Base-by-base conservation (phyloP, 1,284 basidiomycete genomes). In the Leccinum pachyderme region DNA sequence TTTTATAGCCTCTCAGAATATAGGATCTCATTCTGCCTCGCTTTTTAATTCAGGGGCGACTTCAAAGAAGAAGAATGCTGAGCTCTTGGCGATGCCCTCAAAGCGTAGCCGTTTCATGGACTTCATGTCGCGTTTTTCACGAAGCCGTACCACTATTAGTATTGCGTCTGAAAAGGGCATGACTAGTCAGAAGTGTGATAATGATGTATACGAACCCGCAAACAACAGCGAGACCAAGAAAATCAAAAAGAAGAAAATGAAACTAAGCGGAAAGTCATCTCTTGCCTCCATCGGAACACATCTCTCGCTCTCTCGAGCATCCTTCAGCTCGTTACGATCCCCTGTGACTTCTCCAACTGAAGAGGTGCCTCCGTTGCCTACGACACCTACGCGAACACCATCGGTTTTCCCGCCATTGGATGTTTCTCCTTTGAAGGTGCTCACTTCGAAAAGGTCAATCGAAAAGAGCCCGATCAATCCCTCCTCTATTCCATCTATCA, bases 51-150 rank as follows among this genome's bases (percentile, higher is more conserved):
- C 58, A 5, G 55, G 47, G 24, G 51, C 56, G 0, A 41, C 57
- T 0, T 51, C 18, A 24, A 49, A 53, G 35, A 49, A 47, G 0
- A 67, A 55, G 25, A 64, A 65, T 15, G 44, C 51, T 32, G 69
- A 66, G 52, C 4, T 12, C 4, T 5, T 52, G 5, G 71, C 63
- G 49, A 58, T 59, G 0, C 62, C 66, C 6, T 63, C 56, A 35
- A 72, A 72, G 43, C 67, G 71, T 7, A 29, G 60, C 0, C 68
- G 68, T 25, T 70, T 69, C 41, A 66, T 72, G 32, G 68, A 58
- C 46, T 59, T 69, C 48, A 66, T 69, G 4, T 69, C 69, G 1
- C 68, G 65, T 6, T 28, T 69, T 7, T 70, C 68, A 2, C 69
- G 66, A 0, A 55, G 69, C 25, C 71, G 18, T 18, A 18, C 18